Percentiles rank a stretch among this genome's conserved stretches.
phyloP scores from a whole-genome alignment of 352 stramenopile genomes.

The Pythium diclinum region DNA sequence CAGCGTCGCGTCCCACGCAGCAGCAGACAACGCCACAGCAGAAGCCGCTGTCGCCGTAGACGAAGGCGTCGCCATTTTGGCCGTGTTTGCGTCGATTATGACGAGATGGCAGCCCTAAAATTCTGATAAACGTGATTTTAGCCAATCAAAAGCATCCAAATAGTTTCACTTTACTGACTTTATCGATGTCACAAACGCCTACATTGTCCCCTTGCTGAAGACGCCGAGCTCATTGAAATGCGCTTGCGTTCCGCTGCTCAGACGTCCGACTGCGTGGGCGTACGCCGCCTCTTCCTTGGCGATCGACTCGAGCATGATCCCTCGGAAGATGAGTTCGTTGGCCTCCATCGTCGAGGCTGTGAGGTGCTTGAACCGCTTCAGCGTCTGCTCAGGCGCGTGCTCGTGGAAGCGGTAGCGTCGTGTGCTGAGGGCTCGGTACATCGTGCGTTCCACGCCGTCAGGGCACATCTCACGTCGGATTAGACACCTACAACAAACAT shows the following conservation, averaged over 20 bases:
- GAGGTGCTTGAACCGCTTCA: not conserved
- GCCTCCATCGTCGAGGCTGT: not conserved
- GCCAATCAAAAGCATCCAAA: not conserved
- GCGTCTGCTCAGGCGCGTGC: not conserved
- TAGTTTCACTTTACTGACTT: not conserved
- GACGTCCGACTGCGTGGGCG: not conserved
- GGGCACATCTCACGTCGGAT: conserved; percentile 12
- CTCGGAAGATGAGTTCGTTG: conserved; percentile 9
- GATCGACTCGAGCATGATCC: not conserved
- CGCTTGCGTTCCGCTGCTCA: not conserved
- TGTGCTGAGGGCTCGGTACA: conserved; percentile 17
- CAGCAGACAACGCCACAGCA: not conserved
- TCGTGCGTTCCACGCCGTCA: conserved; percentile 10
- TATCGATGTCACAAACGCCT: not conserved
- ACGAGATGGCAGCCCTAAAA: not conserved
- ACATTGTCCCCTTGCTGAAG: not conserved
- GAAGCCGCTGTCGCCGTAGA: not conserved
- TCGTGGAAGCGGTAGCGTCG: conserved; percentile 15
- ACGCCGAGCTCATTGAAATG: not conserved
- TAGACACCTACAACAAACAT: conserved; percentile 7
- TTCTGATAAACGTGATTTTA: not conserved
- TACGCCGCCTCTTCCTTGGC: conserved; percentile 5
- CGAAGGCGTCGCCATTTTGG: not conserved
- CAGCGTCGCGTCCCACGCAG: not conserved
- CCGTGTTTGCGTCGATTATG: not conserved